Base-by-base conservation (phyloP, 805 yeast species). In the Saccharomycopsis oosterbeekiorum region DNA sequence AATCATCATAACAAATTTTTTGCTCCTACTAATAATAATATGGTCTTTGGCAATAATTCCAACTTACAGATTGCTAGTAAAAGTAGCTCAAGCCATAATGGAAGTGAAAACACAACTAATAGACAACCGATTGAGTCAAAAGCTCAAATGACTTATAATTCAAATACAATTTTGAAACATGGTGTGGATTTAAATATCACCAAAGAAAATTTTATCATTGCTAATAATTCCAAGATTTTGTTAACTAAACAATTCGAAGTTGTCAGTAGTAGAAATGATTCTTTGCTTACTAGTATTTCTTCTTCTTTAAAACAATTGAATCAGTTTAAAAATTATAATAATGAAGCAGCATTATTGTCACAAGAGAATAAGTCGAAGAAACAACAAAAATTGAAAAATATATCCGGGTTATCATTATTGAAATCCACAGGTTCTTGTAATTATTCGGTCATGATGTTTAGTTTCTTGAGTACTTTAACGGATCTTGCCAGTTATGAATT, bases 191-290 rank as follows among this genome's bases (percentile, higher is more conserved):
- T 63, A 37, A 43, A 57, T 21, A 37, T 60, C 9, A 42, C 43
- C 24, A 17, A 51, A n/a, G 55, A 59, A 9, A 63, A 63, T 40
- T 63, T 63, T 21, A 50, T 63, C 14, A 36, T 63, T 4, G n/a
- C 19, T 17, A 61, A 63, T 29, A 55, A 42, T 29, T 42, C 58
- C 2, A 58, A 37, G 15, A 63, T 63, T 15, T 14, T 59, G 17
- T 59, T 63, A 43, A 59, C 57, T 17, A 57, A 59, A 24, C 59
- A 58, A 36, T 63, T 60, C 47, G 64, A 63, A 11, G 40, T 61
- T 11, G 54, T 63, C 1, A 59, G 59, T 39, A 34, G 37, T 17
- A 41, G 64, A 47, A 63, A 63, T 42, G 60, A 61, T 9, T 41
- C 62, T 8, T 47, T 63, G n/a, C 59, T 58, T 29, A 55, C 47